These are phyloP conservation scores for Heracleum sosnowskyi DNA, from an alignment of 129 eudicot species.

Conservation along the genomic window DNA sequence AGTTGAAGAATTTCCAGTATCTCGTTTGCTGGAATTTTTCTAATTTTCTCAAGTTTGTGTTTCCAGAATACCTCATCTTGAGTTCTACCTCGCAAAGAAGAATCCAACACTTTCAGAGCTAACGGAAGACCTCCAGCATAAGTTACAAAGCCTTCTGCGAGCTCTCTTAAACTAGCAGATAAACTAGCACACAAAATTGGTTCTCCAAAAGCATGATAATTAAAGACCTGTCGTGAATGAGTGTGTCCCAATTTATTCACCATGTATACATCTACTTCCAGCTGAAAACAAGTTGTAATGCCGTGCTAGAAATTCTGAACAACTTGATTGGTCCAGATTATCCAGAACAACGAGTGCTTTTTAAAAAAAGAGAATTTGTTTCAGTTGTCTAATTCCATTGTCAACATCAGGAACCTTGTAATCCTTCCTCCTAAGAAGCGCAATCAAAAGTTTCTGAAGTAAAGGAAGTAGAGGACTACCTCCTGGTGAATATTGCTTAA, in stretches of 20 bases:
- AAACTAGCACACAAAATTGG: background rate
- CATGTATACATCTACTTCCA: constrained; percentile 21
- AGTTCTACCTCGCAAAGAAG: constrained; percentile 10
- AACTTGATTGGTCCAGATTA: background rate
- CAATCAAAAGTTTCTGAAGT: background rate
- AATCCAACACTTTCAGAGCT: constrained; percentile 32
- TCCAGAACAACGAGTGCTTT: constrained; percentile 12
- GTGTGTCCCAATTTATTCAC: background rate
- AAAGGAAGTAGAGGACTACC: background rate
- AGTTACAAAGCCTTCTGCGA: constrained; percentile 11
- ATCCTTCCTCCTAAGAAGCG: background rate
- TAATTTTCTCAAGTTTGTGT: background rate
- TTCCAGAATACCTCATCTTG: background rate
- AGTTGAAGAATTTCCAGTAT: background rate
- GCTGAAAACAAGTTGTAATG: constrained; percentile 7
- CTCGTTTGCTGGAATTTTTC: background rate
- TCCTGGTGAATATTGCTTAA: background rate
- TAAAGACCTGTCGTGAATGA: constrained; percentile 21
- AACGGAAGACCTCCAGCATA: constrained; percentile 17
- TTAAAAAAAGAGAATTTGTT: background rate
- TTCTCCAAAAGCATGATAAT: constrained; percentile 22
- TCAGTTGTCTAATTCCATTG: background rate
- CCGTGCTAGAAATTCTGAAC: constrained; percentile 1
- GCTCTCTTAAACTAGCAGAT: background rate
- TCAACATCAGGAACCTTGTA: background rate